Conservation (phyloP, 1,284 basidiomycete species). For the Ganoderma meredithae region DNA sequence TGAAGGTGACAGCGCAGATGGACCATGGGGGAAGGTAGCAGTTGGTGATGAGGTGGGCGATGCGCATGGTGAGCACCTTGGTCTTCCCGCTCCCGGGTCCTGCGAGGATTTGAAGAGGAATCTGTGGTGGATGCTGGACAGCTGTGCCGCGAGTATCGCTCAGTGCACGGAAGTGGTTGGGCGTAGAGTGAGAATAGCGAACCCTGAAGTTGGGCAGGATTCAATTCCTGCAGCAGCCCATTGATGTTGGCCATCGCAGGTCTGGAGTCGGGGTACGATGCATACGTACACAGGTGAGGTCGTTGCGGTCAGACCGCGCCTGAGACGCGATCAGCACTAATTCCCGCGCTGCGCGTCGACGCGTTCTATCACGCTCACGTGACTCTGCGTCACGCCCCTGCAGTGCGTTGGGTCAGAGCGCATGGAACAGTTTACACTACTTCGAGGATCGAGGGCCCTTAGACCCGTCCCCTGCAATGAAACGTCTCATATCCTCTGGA, state of each 20-base stretch:
- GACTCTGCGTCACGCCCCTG: slow-evolving; percentile 2
- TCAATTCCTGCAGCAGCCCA: slow-evolving; percentile 29
- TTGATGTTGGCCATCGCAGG: slow-evolving; percentile 23
- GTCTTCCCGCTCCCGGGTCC: slow-evolving; percentile 86
- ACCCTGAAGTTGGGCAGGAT: slow-evolving; percentile 32
- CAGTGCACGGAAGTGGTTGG: neutral
- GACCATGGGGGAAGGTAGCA: slow-evolving; percentile 63
- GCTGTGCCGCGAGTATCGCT: slow-evolving; percentile 49
- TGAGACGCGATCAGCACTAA: slow-evolving; percentile 15
- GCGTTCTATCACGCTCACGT: slow-evolving; percentile 32
- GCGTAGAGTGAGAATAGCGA: slow-evolving; percentile 7
- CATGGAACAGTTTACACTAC: no score
- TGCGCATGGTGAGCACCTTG: slow-evolving; percentile 75
- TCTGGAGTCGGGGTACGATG: neutral
- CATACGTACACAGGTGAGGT: neutral
- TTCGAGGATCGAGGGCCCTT: no score
- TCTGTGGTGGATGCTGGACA: slow-evolving; percentile 66
- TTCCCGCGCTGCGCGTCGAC: slow-evolving; percentile 24
- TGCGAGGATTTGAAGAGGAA: slow-evolving; percentile 84
- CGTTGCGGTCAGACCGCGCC: slow-evolving; percentile 13
- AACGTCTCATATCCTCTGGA: no score
- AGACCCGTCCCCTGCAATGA: no score
- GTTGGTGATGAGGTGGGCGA: slow-evolving; percentile 76
- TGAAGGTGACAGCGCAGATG: slow-evolving; percentile 86
- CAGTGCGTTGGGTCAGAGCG: no score